Conservation (phyloP, 371 early-diverging fungal species). For the Rhizomucor pusillus region DNA sequence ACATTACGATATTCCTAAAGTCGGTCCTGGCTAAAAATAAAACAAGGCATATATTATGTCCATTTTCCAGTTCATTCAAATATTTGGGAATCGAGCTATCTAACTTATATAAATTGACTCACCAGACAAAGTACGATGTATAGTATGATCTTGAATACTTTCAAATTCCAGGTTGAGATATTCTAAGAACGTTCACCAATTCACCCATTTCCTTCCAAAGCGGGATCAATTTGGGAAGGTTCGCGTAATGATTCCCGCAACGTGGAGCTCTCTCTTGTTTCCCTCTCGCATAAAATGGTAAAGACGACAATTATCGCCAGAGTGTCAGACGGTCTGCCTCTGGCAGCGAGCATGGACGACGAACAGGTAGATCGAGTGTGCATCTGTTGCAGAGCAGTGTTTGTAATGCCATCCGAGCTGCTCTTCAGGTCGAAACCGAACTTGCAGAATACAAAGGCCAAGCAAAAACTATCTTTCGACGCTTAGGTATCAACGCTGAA, state of each 20-base stretch:
- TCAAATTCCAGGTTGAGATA: too few species aligned
- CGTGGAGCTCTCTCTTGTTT: too few species aligned
- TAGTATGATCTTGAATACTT: too few species aligned
- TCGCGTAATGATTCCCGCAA: too few species aligned
- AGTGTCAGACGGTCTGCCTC: constrained; percentile 90
- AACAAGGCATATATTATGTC: neutral
- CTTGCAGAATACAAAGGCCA: constrained; percentile 91
- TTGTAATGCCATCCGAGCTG: constrained; percentile 1
- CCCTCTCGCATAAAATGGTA: constrained; percentile 64
- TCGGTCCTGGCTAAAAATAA: constrained; percentile 57
- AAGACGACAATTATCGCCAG: constrained; percentile 93
- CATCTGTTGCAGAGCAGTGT: neutral
- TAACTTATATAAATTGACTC: too few species aligned
- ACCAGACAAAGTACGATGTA: too few species aligned
- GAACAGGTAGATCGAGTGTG: constrained; percentile 72
- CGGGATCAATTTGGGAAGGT: too few species aligned
- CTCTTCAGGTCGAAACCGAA: constrained; percentile 63
- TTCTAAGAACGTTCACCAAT: too few species aligned
- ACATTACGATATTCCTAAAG: constrained; percentile 74
- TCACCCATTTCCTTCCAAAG: too few species aligned
- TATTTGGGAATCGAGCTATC: too few species aligned
- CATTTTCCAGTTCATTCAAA: too few species aligned
- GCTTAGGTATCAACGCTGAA: constrained; percentile 83
- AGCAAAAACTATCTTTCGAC: constrained; percentile 88
- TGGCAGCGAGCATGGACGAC: constrained; percentile 97